phyloP scores from a whole-genome alignment of 176 grass and related monocot species.

The Eragrostis curvula region DNA sequence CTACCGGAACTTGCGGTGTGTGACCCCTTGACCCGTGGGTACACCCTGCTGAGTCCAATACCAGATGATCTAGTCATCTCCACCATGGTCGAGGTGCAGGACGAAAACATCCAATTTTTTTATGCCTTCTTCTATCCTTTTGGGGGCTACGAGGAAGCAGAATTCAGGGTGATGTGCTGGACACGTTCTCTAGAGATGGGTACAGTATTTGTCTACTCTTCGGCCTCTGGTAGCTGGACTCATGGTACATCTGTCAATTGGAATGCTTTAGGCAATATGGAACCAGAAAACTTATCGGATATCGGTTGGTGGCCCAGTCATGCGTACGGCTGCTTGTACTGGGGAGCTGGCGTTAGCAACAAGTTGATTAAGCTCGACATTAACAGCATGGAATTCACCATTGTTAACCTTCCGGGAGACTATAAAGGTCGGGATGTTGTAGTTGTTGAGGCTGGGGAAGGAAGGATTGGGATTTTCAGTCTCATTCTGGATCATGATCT shows the following conservation, averaged over 20 bases:
- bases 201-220: neutral
- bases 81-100: neutral
- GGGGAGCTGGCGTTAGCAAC: fast-evolving
- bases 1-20: slow-evolving; percentile 6
- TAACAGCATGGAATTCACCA: slow-evolving; percentile 6
- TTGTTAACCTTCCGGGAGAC: neutral
- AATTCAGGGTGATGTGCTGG: slow-evolving; percentile 1
- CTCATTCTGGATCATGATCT: too few relatives aligned
- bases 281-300: too few relatives aligned
- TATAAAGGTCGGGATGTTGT: too few relatives aligned
- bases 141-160: neutral
- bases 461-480: neutral
- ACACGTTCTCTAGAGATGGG: too few relatives aligned
- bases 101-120: neutral
- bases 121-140: neutral
- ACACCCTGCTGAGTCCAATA: neutral
- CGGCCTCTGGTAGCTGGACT: neutral
- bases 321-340: slow-evolving; percentile 17
- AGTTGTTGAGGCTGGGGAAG: slow-evolving; percentile 7
- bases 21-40: slow-evolving; percentile 14
- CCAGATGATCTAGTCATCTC: neutral
- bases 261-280: neutral
- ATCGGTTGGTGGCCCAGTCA: neutral
- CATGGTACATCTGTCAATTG: neutral
- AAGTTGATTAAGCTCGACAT: neutral